Evolutionary conservation across 2,329 filamentous ascomycete genomes (phyloP), one percentile per base, ranked within the genome.

Genomic region (Herpotrichia juniperi): DNA sequence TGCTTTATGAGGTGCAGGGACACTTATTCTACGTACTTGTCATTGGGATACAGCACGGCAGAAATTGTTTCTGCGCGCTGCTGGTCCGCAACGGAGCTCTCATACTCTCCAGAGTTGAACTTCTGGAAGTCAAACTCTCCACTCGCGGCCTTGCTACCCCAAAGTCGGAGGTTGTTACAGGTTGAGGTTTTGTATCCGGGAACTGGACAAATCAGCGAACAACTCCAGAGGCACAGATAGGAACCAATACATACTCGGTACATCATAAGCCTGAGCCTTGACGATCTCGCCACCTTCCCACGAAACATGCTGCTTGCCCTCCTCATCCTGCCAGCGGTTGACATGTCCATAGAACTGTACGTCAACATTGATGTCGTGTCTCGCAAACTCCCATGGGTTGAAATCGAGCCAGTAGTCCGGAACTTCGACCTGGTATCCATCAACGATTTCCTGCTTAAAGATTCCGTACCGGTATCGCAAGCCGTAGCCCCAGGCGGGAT

Each of bases 51-150:
- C 39, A 99, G 79, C 12, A 99, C 94, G 26, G 93, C 93, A 46
- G 93, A 97, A 78, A 99, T 99, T 49, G 93, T 97, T 80, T 99
- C 94, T n/a, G 94, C 94, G 51, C 91, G 89, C 80, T 99, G 94
- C 77, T 97, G 92, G 63, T 99, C 94, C n/a, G 90, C 91, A 32
- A 99, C 94, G 11, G 94, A 96, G 78, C 90, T 94, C 78, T 99
- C 94, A 72, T 99, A 99, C 66, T 99, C 93, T 58, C 94, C 94
- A 53, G 83, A 94, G 78, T 99, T 99, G 86, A 99, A 99, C 74
- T 97, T 97, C 70, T 97, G 93, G 78, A 99, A 99, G 78, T 99
- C 93, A 60, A 99, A 99, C 75, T 99, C 94, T 60, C 94, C 94
- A 64, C 91, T 93, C 40, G 93, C 93, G 37, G 94, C 93, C 78